Base-by-base conservation (phyloP, 192 early-diverging fungal species). In the Haplosporangium gracile region DNA sequence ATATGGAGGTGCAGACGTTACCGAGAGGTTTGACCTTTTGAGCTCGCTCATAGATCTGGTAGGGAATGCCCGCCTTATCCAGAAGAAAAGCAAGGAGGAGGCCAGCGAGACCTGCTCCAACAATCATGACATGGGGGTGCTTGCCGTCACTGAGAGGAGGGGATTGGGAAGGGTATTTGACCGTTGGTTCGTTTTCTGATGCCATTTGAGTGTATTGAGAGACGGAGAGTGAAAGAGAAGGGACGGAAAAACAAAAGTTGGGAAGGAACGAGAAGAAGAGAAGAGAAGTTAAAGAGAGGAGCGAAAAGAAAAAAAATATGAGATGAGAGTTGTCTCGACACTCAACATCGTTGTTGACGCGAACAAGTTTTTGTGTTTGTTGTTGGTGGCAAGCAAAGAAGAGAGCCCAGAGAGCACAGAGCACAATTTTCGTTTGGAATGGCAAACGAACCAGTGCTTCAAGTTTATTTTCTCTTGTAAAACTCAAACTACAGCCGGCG, bases 31-130 rank as follows among this genome's bases (percentile, higher is more conserved):
- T 80, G 7, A 81, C n/a, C 47, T 80, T 39, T 29, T 70, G 20
- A 39, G 70, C 71, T 0, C 78, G 70, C 42, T 80, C 78, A 32
- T 73, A 80, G 53, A 80, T 36, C 71, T 73, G 43, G 32, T 80
- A 80, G 9, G 70, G 70, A 26, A 80, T 49, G 8, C 65, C 65
- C 5, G 70, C 69, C 34, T 57, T 69, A 15, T 80, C 78, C 10
- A 63, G n/a, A 22, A 80, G 32, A 1, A 73, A 10, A 2, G 53
- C 78, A 1, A 73, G 71, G 20, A 73, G 38, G 6, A 80, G 49
- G 16, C 78, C 78, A 15, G 71, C 55, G 0, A 80, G 53, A 22
- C 78, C 78, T 2, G 71, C 78, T 2, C 78, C 78, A 1, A 60
- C 71, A 20, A 80, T 80, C 55, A 80, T 26, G 32, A 80, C 78